These are phyloP conservation scores for Fraxinus cuspidata DNA, from an alignment of 257 asterid genomes.

Conservation along the genomic window DNA sequence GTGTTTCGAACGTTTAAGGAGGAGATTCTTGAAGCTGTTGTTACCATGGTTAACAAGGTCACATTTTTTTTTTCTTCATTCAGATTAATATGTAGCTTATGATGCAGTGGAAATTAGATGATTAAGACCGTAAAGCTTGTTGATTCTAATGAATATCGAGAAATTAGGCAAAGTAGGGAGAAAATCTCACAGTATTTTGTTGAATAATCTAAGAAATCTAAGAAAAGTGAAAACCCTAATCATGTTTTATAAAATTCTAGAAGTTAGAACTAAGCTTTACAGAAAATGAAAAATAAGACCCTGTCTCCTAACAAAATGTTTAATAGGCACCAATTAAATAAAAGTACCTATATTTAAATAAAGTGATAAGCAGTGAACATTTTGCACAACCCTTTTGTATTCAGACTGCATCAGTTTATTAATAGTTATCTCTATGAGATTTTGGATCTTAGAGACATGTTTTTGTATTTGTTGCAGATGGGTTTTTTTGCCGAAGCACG, in stretches of 20 bases:
- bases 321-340: background rate
- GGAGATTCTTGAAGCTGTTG: conserved; percentile 90
- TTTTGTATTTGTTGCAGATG: conserved; percentile 37
- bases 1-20: conserved; percentile 94
- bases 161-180: background rate
- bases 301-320: background rate
- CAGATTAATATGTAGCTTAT: too few species aligned
- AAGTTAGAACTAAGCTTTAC: background rate
- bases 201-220: background rate
- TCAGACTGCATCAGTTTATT: background rate
- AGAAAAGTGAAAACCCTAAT: too few species aligned
- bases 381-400: background rate
- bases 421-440: background rate
- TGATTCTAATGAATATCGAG: too few species aligned
- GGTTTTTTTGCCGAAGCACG: conserved; percentile 61
- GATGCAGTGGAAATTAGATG: too few species aligned
- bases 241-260: background rate
- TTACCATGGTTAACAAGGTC: conserved; percentile 92
- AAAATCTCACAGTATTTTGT: too few species aligned
- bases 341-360: background rate
- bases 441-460: background rate
- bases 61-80: background rate
- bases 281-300: too few species aligned
- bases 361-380: background rate
- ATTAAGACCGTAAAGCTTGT: too few species aligned